These are phyloP conservation scores for Neurospora tetrasperma DNA, from an alignment of 495 filamentous ascomycete genomes.

Conservation along the genomic window DNA sequence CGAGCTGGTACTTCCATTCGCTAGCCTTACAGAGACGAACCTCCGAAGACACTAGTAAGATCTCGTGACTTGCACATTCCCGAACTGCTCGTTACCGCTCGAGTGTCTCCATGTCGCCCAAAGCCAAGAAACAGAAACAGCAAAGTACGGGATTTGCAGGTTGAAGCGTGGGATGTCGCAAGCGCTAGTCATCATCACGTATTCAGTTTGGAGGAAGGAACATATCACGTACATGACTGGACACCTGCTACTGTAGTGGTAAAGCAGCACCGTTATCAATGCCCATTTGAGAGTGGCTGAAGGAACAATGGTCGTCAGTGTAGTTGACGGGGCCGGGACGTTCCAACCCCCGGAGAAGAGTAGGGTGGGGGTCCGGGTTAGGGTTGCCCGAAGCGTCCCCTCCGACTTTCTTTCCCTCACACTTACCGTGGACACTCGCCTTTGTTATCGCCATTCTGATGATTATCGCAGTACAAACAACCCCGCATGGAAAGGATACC, in stretches of 20 bases:
- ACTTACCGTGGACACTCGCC: not conserved
- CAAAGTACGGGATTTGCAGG: not conserved
- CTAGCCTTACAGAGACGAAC: not conserved
- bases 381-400: not conserved
- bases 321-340: not conserved
- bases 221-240: too few relatives aligned
- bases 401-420: not conserved
- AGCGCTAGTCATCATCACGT: not conserved
- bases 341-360: not conserved
- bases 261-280: not conserved
- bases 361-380: not conserved
- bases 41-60: not conserved
- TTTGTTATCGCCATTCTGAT: not conserved
- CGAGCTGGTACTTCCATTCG: not conserved
- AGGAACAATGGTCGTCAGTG: not conserved
- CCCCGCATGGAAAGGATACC: accelerated
- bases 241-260: too few relatives aligned
- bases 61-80: too few relatives aligned
- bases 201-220: too few relatives aligned
- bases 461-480: not conserved
- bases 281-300: not conserved
- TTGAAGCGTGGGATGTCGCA: not conserved
- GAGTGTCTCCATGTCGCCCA: not conserved
- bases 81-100: not conserved
- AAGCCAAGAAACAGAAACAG: not conserved